Base-by-base conservation (phyloP, 225 moss, liverwort and hornwort genomes). In the Physcomitrellopsis africana region DNA sequence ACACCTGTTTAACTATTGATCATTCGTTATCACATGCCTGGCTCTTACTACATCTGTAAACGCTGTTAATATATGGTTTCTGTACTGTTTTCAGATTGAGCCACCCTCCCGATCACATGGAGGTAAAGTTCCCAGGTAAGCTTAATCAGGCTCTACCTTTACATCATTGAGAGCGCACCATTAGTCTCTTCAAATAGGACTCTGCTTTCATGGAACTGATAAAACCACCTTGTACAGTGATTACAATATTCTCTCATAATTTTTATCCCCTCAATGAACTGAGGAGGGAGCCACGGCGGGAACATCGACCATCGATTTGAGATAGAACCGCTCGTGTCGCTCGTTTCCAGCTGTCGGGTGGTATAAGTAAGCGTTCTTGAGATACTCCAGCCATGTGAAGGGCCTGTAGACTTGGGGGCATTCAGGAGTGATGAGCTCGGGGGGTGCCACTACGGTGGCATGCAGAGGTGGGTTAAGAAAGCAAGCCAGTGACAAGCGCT, bases 331-430 rank as follows among this genome's bases (percentile, higher is more conserved):
- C 78, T 88, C 87, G 69, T 88, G 87, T 20, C 87, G 87, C 37
- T 88, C 87, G 77, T 76, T 82, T 19, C 87, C 87, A 69, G 87
- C 61, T 7, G 17, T 82, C 63, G 87, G 87, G 58, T 88, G 87
- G 78, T 85, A 82, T 77, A 68, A 77, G 82, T 88, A 88, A 16
- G 87, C 87, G 80, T 88, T 88, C 42, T 81, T 74, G 29, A 91
- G 79, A 64, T 91, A 91, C 77, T 91, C 91, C 41, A 82, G 58
- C 74, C 84, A 81, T 10, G 89, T 84, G 63, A 84, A 91, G 10
- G 91, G 86, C 51, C 91, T 73, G 74, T 89, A 91, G 51, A 89
- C 74, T 75, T 88, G 86, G 15, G 91, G 91, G 53, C 81, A 86
- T 32, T 89, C 86, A 4, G 89, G 57, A 10, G 86, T 86, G 32